Percentiles rank a stretch among this genome's conserved stretches.
Conservation (phyloP, 1,284 basidiomycete species). For the Melampsora occidentalis region DNA sequence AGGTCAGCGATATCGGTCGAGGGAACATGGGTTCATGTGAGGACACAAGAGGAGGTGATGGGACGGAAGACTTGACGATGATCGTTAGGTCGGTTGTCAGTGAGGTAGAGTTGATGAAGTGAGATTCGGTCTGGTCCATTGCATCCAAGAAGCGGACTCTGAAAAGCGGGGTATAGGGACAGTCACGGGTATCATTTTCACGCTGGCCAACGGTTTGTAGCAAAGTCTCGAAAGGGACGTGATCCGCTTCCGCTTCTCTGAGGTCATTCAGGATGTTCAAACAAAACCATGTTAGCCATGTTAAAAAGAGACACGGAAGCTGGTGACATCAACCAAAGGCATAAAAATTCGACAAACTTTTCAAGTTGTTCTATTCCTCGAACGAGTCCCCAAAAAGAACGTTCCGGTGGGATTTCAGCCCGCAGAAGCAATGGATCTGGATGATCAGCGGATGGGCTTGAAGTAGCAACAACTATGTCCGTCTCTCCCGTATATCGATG, state of each 20-base stretch:
- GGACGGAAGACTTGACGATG: conserved; percentile 54
- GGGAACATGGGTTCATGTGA: conserved; percentile 59
- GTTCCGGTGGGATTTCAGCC: conserved; percentile 76
- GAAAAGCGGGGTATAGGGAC: conserved; percentile 63
- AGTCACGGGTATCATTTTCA: conserved; percentile 43
- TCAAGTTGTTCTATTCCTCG: conserved; percentile 78
- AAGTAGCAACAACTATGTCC: conserved; percentile 88
- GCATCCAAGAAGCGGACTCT: conserved; percentile 95
- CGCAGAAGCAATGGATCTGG: conserved; percentile 80
- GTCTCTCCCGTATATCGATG: conserved; percentile 96
- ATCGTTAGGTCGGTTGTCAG: conserved; percentile 89
- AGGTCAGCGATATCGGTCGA: conserved; percentile 67
- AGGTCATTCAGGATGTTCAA: no score
- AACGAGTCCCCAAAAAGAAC: conserved; percentile 91
- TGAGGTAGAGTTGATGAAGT: conserved; percentile 73
- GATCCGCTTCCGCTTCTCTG: conserved; percentile 74
- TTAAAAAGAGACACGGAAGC: no score
- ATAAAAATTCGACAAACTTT: conserved; percentile 49
- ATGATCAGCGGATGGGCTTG: conserved; percentile 65
- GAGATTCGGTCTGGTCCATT: conserved; percentile 67
- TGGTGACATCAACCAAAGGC: background rate
- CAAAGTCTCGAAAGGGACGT: conserved; percentile 76
- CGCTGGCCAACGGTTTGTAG: conserved; percentile 56
- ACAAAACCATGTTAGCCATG: no score
- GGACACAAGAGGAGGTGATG: conserved; percentile 54